Conservation (phyloP, 140 eudicot genomes). For the Oenanthe javanica region DNA sequence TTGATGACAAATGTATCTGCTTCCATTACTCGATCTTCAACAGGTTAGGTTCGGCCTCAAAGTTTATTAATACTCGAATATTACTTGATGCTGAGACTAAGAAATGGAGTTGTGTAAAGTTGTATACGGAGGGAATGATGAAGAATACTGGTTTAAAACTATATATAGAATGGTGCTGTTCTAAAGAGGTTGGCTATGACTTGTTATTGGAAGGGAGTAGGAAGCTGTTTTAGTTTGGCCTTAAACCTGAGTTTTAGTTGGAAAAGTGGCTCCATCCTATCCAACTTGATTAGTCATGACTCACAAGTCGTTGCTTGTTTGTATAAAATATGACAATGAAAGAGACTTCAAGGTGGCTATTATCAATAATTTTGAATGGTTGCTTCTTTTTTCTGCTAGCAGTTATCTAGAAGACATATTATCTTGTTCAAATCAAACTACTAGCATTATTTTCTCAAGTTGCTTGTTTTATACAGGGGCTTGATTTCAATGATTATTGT, state of each 20-base stretch:
- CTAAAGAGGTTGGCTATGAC: neutral
- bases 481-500: neutral
- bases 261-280: slow-evolving; percentile 6
- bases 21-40: neutral
- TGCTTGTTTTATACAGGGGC: neutral
- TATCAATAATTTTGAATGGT: neutral
- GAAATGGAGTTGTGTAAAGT: neutral
- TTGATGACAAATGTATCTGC: slow-evolving; percentile 23
- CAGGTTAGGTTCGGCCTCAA: neutral
- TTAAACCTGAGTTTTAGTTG: neutral
- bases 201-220: neutral
- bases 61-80: neutral
- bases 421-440: neutral
- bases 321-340: neutral
- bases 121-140: neutral
- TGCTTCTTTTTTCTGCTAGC: neutral
- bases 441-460: neutral
- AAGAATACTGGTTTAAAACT: neutral
- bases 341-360: neutral
- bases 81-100: neutral
- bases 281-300: neutral
- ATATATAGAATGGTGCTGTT: neutral
- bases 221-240: slow-evolving; percentile 1
- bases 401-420: neutral
- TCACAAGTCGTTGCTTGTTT: neutral